A percentile compares a stretch with the other conserved stretches of the same genome.
Conservation (phyloP, 805 yeast species). For the Yamadazyma sp. region DNA sequence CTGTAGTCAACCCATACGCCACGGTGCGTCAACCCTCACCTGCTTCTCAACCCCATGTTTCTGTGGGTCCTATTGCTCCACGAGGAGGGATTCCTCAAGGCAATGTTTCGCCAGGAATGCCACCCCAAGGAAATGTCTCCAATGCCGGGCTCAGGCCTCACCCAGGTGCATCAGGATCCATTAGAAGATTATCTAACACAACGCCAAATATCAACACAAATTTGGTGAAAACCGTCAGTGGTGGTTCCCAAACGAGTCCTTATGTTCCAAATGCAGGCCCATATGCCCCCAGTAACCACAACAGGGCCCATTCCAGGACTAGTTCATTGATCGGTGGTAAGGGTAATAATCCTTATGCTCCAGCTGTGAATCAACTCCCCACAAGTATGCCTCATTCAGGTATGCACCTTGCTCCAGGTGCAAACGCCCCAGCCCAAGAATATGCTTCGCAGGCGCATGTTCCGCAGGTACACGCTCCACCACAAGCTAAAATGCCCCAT, state of each 20-base stretch:
- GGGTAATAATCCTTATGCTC: slow-evolving; percentile 45
- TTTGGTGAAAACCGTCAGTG: slow-evolving; percentile 21
- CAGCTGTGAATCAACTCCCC: slow-evolving; percentile 14
- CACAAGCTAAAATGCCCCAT: not conserved
- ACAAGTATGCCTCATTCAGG: too few species aligned
- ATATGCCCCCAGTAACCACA: slow-evolving; percentile 38
- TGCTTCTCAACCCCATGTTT: too few species aligned
- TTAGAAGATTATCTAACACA: slow-evolving; percentile 12
- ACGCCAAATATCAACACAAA: slow-evolving; percentile 25
- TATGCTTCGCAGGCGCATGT: slow-evolving; percentile 1
- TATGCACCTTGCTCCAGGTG: slow-evolving; percentile 2
- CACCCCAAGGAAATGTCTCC: not conserved
- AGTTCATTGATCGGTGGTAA: slow-evolving; percentile 40
- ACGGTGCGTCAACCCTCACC: slow-evolving; percentile 9
- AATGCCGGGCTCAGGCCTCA: not conserved
- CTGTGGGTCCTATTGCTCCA: slow-evolving; percentile 5
- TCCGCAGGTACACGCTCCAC: slow-evolving; percentile 6
- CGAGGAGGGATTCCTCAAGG: not conserved
- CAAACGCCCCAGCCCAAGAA: slow-evolving; percentile 1
- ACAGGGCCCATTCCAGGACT: slow-evolving; percentile 39
- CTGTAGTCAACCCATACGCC: slow-evolving; percentile 31
- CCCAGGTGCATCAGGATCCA: not conserved
- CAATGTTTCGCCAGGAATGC: not conserved
- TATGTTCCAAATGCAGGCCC: slow-evolving; percentile 47
- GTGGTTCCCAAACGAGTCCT: slow-evolving; percentile 32